Conservation (phyloP, 495 filamentous ascomycete genomes). For the Xylaria longipes region DNA sequence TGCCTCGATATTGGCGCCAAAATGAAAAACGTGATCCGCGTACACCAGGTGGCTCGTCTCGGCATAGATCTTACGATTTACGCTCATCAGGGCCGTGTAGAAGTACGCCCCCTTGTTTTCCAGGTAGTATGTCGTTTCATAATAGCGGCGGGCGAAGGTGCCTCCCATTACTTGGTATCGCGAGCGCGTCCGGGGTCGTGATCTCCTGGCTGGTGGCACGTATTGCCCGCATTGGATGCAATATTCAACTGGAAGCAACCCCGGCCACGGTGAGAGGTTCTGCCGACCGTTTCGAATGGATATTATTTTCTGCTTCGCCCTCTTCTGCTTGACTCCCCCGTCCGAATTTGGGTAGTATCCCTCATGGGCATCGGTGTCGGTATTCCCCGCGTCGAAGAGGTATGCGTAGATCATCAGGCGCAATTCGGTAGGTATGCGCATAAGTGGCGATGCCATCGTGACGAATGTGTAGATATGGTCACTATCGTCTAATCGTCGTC, state of each 20-base stretch:
- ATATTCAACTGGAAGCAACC: not conserved
- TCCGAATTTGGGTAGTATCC: not conserved
- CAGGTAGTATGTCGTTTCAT: slow-evolving; percentile 55
- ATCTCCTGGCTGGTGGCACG: not conserved
- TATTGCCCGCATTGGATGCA: slow-evolving; percentile 20
- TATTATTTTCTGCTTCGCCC: slow-evolving; percentile 24
- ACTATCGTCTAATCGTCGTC: not conserved
- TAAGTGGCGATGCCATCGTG: slow-evolving; percentile 34
- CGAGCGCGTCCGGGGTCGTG: slow-evolving; percentile 29
- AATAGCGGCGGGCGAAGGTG: slow-evolving; percentile 41
- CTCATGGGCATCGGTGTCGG: not conserved
- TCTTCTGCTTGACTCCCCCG: not conserved
- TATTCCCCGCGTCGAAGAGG: slow-evolving; percentile 52
- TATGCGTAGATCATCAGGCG: slow-evolving; percentile 62
- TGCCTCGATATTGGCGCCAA: slow-evolving; percentile 59
- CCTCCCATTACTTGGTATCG: slow-evolving; percentile 43
- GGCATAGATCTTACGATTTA: slow-evolving; percentile 52
- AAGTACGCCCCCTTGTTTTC: slow-evolving; percentile 41
- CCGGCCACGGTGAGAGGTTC: not conserved
- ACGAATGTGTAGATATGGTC: not conserved
- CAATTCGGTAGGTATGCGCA: slow-evolving; percentile 58
- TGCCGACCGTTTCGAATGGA: slow-evolving; percentile 30
- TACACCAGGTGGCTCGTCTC: slow-evolving; percentile 60
- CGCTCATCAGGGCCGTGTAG: slow-evolving; percentile 52
- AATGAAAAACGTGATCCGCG: slow-evolving; percentile 56